Evolutionary conservation across 2,329 filamentous ascomycete genomes (phyloP).

Genomic region (Trichocomaceae sp.): DNA sequence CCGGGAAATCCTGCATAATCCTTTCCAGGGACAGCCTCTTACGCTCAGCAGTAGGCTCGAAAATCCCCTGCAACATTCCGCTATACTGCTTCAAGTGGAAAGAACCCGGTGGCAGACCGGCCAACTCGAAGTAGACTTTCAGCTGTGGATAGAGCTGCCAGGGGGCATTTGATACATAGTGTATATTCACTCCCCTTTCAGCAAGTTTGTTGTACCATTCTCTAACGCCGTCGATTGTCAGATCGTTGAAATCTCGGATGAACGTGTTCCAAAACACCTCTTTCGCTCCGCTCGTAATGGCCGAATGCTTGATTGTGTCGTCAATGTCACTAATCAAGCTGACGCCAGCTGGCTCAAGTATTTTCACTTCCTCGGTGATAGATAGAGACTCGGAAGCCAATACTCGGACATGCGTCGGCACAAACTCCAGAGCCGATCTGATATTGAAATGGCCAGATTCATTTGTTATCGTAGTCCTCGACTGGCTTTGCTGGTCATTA

Average conservation of each 20-base stretch:
- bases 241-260: slow-evolving; percentile 71
- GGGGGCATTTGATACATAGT: slow-evolving; percentile 98
- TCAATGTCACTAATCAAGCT: slow-evolving; percentile 97
- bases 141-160: slow-evolving; percentile 95
- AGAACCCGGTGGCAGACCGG: slow-evolving; percentile 76
- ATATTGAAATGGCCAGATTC: slow-evolving; percentile 82
- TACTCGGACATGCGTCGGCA: slow-evolving; percentile 83
- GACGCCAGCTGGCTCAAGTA: slow-evolving; percentile 72
- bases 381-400: slow-evolving; percentile 81
- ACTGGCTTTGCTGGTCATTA: slow-evolving; percentile 74
- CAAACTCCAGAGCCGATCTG: slow-evolving; percentile 74
- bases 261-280: slow-evolving; percentile 98
- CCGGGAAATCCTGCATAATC: slow-evolving; percentile 82
- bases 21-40: slow-evolving; percentile 84
- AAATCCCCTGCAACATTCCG: slow-evolving; percentile 96
- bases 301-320: slow-evolving; percentile 93
- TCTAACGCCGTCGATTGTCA: slow-evolving; percentile 77
- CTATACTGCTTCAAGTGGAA: slow-evolving; percentile 95
- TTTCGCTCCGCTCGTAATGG: slow-evolving; percentile 75
- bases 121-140: slow-evolving; percentile 73
- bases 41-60: slow-evolving; percentile 90
- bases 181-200: slow-evolving; percentile 74
- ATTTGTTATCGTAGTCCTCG: slow-evolving; percentile 76
- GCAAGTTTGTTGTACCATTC: slow-evolving; percentile 82
- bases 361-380: slow-evolving; percentile 66